These are phyloP conservation scores for Irpex lacteus DNA, from an alignment of 1,284 basidiomycete genomes.

Conservation along the genomic window DNA sequence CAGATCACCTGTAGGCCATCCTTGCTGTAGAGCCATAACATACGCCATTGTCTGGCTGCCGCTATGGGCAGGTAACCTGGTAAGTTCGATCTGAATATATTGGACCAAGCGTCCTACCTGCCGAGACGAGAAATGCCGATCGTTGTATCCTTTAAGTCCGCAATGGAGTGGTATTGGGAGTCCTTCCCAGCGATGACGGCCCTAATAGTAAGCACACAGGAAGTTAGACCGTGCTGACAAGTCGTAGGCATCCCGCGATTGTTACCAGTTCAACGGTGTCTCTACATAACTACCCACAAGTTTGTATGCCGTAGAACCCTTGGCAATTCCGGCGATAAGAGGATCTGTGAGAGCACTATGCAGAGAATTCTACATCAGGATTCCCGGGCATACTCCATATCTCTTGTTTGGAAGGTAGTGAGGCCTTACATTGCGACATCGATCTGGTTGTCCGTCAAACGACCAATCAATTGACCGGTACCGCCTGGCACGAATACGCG, in stretches of 20 bases:
- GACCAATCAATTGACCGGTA: constrained; percentile 86
- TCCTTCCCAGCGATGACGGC: constrained; percentile 89
- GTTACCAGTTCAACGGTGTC: constrained; percentile 81
- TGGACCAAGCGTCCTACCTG: constrained; percentile 42
- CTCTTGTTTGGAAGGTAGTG: too few relatives aligned
- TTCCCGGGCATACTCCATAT: not conserved
- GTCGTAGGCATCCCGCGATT: constrained; percentile 15
- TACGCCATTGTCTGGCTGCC: constrained; percentile 94
- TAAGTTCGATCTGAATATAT: too few relatives aligned
- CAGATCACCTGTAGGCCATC: constrained; percentile 72
- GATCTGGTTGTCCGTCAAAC: constrained; percentile 81
- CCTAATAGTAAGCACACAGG: constrained; percentile 41
- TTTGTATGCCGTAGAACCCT: constrained; percentile 84
- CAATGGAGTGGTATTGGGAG: constrained; percentile 68
- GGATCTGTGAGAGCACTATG: constrained; percentile 89
- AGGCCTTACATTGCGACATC: constrained; percentile 79
- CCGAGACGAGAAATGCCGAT: constrained; percentile 91
- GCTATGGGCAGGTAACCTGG: constrained; percentile 32
- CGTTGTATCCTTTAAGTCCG: constrained; percentile 77
- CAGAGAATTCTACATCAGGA: not conserved
- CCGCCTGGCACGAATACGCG: constrained; percentile 46
- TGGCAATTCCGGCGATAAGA: constrained; percentile 90
- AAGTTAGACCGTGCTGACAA: not conserved
- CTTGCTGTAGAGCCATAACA: constrained; percentile 87
- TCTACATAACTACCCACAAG: constrained; percentile 92